These are phyloP conservation scores for Penicillium sp. DNA, from an alignment of 2,329 filamentous ascomycete species.

Conservation along the genomic window DNA sequence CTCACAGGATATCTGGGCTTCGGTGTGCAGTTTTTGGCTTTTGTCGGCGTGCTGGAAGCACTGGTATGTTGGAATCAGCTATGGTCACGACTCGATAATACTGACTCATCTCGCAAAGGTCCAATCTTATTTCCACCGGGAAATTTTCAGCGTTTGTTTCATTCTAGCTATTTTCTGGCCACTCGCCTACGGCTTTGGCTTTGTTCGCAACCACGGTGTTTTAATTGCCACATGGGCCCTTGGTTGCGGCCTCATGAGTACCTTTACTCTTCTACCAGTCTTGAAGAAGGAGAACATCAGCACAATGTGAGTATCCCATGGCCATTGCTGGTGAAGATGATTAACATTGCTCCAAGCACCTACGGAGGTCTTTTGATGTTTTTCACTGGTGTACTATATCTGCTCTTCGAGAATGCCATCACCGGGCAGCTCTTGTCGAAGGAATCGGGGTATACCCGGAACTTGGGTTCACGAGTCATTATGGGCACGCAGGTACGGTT, in stretches of 20 bases:
- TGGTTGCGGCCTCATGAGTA: conserved; percentile 77
- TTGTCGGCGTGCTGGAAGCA: conserved; percentile 70
- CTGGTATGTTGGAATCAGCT: conserved; percentile 52
- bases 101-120: conserved; percentile 51
- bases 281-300: conserved; percentile 73
- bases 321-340: neutral
- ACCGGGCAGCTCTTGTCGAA: conserved; percentile 36
- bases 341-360: conserved; percentile 51
- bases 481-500: conserved; percentile 43
- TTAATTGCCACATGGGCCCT: conserved; percentile 66
- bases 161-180: conserved; percentile 74
- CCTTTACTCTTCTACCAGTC: conserved; percentile 81
- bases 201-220: conserved; percentile 60
- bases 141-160: conserved; percentile 78
- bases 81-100: neutral
- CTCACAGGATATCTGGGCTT: conserved; percentile 55
- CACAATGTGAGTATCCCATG: conserved; percentile 57
- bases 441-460: conserved; percentile 17
- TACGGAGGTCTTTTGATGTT: conserved; percentile 74
- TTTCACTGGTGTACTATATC: conserved; percentile 66
- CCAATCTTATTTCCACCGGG: conserved; percentile 83
- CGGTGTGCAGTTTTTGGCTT: conserved; percentile 58
- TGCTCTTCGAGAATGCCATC: conserved; percentile 67
- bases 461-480: conserved; percentile 37
- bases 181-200: conserved; percentile 62